Conservation (phyloP, 2,329 filamentous ascomycete species). For the Colletotrichum liriopes region DNA sequence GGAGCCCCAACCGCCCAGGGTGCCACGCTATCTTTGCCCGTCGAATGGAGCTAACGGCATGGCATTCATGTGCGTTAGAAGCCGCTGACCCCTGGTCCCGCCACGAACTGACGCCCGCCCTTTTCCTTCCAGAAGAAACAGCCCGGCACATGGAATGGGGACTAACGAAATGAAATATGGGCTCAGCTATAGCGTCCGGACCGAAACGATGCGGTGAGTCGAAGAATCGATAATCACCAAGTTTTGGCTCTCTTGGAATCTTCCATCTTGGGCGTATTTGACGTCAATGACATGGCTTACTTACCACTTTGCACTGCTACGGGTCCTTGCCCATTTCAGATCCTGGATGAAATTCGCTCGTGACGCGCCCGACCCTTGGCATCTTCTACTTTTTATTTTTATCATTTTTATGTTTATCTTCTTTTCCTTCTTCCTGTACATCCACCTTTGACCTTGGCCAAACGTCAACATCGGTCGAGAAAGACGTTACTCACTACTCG, state of each 20-base stretch:
- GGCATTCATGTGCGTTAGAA: slow-evolving; percentile 3
- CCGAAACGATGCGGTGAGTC: slow-evolving; percentile 27
- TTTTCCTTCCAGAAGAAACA: slow-evolving; percentile 1
- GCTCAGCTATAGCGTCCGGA: not conserved
- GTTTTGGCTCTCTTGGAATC: not conserved
- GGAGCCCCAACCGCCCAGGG: slow-evolving; percentile 34
- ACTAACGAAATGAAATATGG: slow-evolving; percentile 35
- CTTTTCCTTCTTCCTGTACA: not conserved
- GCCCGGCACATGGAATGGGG: slow-evolving; percentile 13
- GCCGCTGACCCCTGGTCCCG: not conserved
- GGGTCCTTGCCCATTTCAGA: too few species aligned
- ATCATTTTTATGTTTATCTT: too few species aligned
- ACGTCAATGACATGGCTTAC: too few species aligned
- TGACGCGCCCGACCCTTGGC: too few species aligned
- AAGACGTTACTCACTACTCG: not conserved
- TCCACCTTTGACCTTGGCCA: not conserved
- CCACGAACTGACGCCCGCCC: slow-evolving; percentile 9
- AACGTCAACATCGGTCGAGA: not conserved
- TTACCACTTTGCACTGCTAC: too few species aligned
- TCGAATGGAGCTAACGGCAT: slow-evolving; percentile 16
- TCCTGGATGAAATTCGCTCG: too few species aligned
- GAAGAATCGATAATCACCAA: slow-evolving; percentile 6
- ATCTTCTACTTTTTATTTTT: too few species aligned
- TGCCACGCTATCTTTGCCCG: slow-evolving; percentile 33
- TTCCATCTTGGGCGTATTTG: too few species aligned